Percentiles rank a stretch among this genome's conserved stretches.
Conservation (phyloP, 495 filamentous ascomycete genomes). For the Talaromyces liani region DNA sequence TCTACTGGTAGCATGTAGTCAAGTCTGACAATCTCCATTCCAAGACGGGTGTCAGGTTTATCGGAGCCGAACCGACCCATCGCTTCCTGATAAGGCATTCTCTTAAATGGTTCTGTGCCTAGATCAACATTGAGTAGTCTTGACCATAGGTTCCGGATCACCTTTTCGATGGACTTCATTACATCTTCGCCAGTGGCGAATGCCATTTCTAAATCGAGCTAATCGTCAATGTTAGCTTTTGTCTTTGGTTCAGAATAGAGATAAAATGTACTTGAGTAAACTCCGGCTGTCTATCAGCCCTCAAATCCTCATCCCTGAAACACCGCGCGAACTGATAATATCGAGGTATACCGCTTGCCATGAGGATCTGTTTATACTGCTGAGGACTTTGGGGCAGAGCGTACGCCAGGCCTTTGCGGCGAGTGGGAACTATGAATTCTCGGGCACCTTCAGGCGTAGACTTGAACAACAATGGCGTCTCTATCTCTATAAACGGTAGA, state of each 20-base stretch:
- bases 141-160: constrained; percentile 54
- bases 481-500: constrained; percentile 65
- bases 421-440: constrained; percentile 91
- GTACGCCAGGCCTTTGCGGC: constrained; percentile 68
- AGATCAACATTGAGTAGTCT: constrained; percentile 33
- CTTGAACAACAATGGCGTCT: constrained; percentile 93
- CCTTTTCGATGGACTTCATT: constrained; percentile 57
- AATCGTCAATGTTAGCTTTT: neutral
- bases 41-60: constrained; percentile 78
- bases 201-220: constrained; percentile 90
- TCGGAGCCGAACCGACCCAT: constrained; percentile 82
- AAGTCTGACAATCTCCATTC: constrained; percentile 53
- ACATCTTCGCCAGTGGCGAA: constrained; percentile 71
- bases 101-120: constrained; percentile 42
- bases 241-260: neutral
- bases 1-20: constrained; percentile 56
- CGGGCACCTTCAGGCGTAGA: constrained; percentile 93
- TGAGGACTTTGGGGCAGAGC: constrained; percentile 94
- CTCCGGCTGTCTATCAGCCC: constrained; percentile 91
- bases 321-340: constrained; percentile 94
- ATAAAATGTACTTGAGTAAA: constrained; percentile 71
- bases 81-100: constrained; percentile 64
- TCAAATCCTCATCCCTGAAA: constrained; percentile 90
- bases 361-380: constrained; percentile 97
- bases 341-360: constrained; percentile 73